phyloP scores from a whole-genome alignment of 805 yeast species.

The Pichia insulana region DNA sequence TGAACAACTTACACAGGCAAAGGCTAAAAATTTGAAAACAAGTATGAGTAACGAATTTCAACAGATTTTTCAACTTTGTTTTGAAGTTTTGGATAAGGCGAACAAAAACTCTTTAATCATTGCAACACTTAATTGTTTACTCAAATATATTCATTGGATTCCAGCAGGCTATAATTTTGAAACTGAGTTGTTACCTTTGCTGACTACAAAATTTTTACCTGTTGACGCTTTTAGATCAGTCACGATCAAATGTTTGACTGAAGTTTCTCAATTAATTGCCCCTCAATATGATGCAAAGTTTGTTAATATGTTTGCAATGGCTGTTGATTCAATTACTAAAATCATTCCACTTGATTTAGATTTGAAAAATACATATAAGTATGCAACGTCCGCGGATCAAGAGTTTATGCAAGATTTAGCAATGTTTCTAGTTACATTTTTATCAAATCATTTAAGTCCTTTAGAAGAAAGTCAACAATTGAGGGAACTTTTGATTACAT shows the following conservation, averaged over 20 bases:
- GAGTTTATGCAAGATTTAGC: conserved; percentile 93
- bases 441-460: conserved; percentile 60
- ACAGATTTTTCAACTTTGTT: conserved; percentile 87
- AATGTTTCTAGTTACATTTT: conserved; percentile 79
- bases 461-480: conserved; percentile 46
- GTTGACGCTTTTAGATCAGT: conserved; percentile 76
- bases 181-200: conserved; percentile 64
- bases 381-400: conserved; percentile 78
- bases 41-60: conserved; percentile 87
- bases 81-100: conserved; percentile 85
- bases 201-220: conserved; percentile 67
- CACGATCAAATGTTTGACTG: conserved; percentile 87
- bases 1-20: conserved; percentile 95
- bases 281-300: conserved; percentile 51
- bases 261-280: conserved; percentile 63
- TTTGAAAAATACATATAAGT: conserved; percentile 59
- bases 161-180: conserved; percentile 86
- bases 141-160: conserved; percentile 90
- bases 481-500: conserved; percentile 53
- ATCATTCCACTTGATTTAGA: conserved; percentile 71
- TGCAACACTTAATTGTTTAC: conserved; percentile 75
- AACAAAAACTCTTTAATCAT: conserved; percentile 73
- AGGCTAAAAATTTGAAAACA: conserved; percentile 70
- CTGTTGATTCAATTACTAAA: conserved; percentile 59
- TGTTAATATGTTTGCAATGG: conserved; percentile 56